phyloP scores from a whole-genome alignment of 2,329 filamentous ascomycete species.

The Diaporthe citriasiana region DNA sequence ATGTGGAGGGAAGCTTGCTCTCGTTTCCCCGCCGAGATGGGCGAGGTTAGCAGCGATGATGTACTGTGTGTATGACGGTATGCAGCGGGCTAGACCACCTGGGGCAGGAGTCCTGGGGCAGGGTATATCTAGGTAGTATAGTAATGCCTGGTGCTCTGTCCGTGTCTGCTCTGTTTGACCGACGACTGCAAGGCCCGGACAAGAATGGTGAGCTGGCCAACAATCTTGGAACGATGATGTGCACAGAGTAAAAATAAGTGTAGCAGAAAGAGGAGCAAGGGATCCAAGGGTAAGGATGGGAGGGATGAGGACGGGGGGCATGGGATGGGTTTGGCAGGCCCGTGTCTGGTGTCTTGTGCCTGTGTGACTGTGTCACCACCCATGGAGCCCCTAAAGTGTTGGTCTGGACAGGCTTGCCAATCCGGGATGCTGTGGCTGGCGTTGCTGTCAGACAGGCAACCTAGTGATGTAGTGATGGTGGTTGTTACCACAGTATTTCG shows the following conservation, averaged over 20 bases:
- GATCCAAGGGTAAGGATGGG: conserved; percentile 13
- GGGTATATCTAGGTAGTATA: too few relatives aligned
- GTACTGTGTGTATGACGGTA: conserved; percentile 30
- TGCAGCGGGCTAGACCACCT: conserved; percentile 12
- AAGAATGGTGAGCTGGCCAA: conserved; percentile 6
- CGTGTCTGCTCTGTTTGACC: too few relatives aligned
- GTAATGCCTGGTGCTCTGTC: background rate
- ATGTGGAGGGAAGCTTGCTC: conserved; percentile 6
- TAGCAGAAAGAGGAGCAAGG: conserved; percentile 33
- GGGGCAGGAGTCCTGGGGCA: too few relatives aligned
- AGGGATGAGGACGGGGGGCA: conserved; percentile 20
- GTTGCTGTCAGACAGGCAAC: conserved; percentile 27
- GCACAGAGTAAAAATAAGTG: conserved; percentile 32
- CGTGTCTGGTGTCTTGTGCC: conserved; percentile 15
- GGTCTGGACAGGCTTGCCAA: conserved; percentile 20
- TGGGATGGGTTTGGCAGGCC: conserved; percentile 8
- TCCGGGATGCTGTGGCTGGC: conserved; percentile 32
- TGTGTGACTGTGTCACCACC: conserved; percentile 27
- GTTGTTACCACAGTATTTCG: background rate
- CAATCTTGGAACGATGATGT: conserved; percentile 1
- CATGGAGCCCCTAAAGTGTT: conserved; percentile 1
- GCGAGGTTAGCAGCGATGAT: conserved; percentile 22
- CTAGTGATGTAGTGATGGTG: conserved; percentile 14
- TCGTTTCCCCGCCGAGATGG: conserved; percentile 13
- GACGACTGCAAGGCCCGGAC: background rate